phyloP scores from a whole-genome alignment of 2,329 filamentous ascomycete genomes.

The Aureobasidium sp. region DNA sequence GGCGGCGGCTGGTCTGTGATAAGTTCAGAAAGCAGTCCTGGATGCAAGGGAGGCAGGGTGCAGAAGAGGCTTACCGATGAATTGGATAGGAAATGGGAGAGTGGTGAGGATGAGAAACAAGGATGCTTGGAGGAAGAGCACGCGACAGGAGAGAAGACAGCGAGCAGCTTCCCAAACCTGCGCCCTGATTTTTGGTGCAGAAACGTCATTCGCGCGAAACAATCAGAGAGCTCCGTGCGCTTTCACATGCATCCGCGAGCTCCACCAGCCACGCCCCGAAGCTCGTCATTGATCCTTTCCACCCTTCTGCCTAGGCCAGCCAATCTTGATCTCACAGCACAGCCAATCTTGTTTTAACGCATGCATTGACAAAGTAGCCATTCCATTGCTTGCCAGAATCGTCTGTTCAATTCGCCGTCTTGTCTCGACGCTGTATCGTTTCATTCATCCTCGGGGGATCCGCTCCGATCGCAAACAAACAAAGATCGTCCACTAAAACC shows the following conservation, averaged over 20 bases:
- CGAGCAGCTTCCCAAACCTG: constrained; percentile 1
- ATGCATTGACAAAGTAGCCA: neutral
- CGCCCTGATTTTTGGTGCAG: constrained; percentile 6
- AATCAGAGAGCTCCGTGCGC: neutral
- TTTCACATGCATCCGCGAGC: constrained; percentile 5
- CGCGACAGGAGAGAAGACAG: constrained; percentile 4
- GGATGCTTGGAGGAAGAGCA: constrained; percentile 7
- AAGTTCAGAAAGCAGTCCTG: neutral
- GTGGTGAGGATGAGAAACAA: neutral
- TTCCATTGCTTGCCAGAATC: neutral
- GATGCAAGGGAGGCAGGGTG: neutral
- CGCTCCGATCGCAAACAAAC: constrained; percentile 4
- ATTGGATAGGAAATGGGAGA: constrained; percentile 6
- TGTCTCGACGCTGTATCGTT: neutral
- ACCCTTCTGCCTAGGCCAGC: neutral
- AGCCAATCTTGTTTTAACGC: neutral
- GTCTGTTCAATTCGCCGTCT: neutral
- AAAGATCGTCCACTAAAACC: constrained; percentile 11
- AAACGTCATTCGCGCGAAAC: constrained; percentile 9
- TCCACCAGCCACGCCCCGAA: neutral
- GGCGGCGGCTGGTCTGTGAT: neutral
- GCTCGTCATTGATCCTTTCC: constrained; percentile 3
- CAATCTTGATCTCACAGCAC: neutral
- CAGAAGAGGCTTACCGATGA: constrained; percentile 1
- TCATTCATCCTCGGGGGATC: neutral